These are phyloP conservation scores for Olyra latifolia DNA, from an alignment of 176 grass and related monocot species.

Conservation along the genomic window DNA sequence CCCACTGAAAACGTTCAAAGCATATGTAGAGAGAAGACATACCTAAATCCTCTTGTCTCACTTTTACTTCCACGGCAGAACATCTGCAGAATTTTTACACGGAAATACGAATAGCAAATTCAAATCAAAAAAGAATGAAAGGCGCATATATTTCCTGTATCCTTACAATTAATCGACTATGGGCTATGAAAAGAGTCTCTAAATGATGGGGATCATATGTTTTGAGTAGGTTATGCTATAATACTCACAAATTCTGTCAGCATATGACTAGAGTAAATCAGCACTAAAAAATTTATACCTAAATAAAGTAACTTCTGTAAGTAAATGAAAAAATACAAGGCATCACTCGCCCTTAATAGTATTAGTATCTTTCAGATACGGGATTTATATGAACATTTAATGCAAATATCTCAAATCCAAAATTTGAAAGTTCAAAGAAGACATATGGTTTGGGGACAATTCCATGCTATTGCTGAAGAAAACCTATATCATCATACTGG, in stretches of 20 bases:
- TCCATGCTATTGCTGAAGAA: background rate
- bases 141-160: slow-evolving; percentile 1
- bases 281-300: background rate
- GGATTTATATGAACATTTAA: background rate
- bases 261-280: background rate
- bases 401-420: background rate
- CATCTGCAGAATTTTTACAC: slow-evolving; percentile 51
- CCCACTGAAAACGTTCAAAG: slow-evolving; percentile 23
- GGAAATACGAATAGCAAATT: slow-evolving; percentile 31
- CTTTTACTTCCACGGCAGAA: slow-evolving; percentile 96
- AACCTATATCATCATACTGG: background rate
- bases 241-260: background rate
- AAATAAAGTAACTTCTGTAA: background rate
- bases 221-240: background rate
- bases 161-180: background rate
- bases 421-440: background rate
- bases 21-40: slow-evolving; percentile 1
- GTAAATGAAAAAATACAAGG: background rate
- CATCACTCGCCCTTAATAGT: background rate
- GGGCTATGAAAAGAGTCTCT: slow-evolving; percentile 2
- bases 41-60: slow-evolving; percentile 98
- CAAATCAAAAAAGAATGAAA: slow-evolving; percentile 6
- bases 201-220: background rate
- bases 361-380: background rate
- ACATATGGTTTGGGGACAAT: background rate